Base-by-base conservation (phyloP, 148 eudicot species). In the Dianthus caryophyllus region DNA sequence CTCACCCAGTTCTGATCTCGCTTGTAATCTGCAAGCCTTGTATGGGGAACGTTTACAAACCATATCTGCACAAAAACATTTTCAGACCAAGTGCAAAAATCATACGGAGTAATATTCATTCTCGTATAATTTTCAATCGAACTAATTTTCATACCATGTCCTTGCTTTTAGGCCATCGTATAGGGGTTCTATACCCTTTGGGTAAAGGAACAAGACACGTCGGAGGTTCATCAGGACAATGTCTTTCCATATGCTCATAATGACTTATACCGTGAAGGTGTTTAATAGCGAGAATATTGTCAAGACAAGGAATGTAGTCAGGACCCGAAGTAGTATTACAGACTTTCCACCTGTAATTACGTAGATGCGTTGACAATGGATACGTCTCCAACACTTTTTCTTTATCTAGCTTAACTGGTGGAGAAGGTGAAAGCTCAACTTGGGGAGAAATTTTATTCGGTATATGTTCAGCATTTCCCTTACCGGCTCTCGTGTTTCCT, bases 231-330 rank as follows among this genome's bases (percentile, higher is more conserved):
- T 81, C 84, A 51, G 93, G 89, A 66, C 89, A 87, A 55, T 87
- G 89, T 59, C 89, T 82, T 77, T 88, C 94, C 68, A 89, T 76
- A 61, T 88, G 94, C 73, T 88, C 81, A 57, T 79, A 88, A 71
- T 88, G 94, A 22, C 60, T 49, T 12, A 79, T 83, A 50, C 73
- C 74, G 0, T 33, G 78, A 58, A 88, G 94, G 64, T 71, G 76
- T 60, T 66, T 79, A n/a, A 88, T 76, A 18, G 85, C 82, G 66
- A 71, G 69, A 67, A 78, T 68, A 73, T 85, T 83, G 64, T 88
- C 94, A 33, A 88, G 88, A 72, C 94, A 87, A 20, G 93, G 93
- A 73, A 87, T 87, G 75, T 87, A 87, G 54, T 87, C 93, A 64
- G 87, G 77, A 26, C 93, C 93, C 30, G 89, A 83, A 72, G 88